Conservation (phyloP, 371 early-diverging fungal species). For the Amoeboaphelidium protococcarum region DNA sequence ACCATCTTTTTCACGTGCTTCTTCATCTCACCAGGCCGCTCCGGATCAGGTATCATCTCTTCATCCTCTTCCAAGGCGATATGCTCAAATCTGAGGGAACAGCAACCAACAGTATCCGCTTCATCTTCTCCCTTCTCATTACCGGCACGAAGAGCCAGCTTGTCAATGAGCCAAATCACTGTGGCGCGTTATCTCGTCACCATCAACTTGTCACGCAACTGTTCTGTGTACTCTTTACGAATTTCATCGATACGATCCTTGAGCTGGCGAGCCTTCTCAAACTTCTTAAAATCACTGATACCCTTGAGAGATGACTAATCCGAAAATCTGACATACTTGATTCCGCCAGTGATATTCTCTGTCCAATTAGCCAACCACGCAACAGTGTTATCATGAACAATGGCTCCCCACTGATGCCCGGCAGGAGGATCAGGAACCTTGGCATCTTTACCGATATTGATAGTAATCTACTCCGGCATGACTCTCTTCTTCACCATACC, state of each 20-base stretch:
- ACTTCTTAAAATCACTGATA: constrained; percentile 79
- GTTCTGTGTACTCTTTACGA: constrained; percentile 40
- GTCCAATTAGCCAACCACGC: constrained; percentile 96
- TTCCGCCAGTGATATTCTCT: constrained; percentile 67
- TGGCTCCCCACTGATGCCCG: constrained; percentile 65
- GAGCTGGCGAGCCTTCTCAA: constrained; percentile 72
- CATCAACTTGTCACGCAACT: constrained; percentile 44
- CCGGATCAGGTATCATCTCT: background rate
- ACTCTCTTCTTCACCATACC: constrained; percentile 59
- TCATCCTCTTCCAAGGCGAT: constrained; percentile 27
- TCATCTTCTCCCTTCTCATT: constrained; percentile 88
- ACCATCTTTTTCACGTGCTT: constrained; percentile 18
- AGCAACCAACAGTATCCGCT: constrained; percentile 96
- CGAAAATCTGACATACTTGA: constrained; percentile 81
- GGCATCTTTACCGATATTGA: constrained; percentile 59
- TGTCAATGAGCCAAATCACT: constrained; percentile 82
- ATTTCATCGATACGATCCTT: constrained; percentile 48
- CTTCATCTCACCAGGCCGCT: background rate
- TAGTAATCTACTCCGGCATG: constrained; percentile 64
- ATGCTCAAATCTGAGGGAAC: constrained; percentile 81
- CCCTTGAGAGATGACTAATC: constrained; percentile 81
- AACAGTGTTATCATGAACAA: constrained; percentile 67
- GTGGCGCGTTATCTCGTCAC: constrained; percentile 73
- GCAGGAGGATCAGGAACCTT: constrained; percentile 52
- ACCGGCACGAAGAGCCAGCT: constrained; percentile 82